Percentiles rank a stretch among this genome's conserved stretches.
Conservation (phyloP, 352 stramenopile genomes). For the Blastocystis sp. region DNA sequence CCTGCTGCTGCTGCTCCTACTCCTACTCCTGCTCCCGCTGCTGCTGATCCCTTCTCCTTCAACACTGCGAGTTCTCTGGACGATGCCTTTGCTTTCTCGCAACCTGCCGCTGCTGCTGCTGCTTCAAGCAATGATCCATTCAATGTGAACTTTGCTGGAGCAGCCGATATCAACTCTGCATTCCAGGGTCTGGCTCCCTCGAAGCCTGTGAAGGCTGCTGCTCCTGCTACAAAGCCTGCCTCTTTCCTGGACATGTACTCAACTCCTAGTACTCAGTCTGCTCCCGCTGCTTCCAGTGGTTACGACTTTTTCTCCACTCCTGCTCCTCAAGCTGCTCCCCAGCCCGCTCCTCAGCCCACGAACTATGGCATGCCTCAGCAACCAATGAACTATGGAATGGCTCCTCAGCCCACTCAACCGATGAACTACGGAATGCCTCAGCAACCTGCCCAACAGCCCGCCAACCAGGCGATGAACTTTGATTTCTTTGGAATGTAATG, state of each 20-base stretch:
- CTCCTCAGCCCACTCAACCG: not conserved
- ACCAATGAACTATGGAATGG: not conserved
- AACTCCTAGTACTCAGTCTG: not conserved
- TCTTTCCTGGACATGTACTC: not conserved
- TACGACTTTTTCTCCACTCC: not conserved
- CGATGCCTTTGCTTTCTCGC: not conserved
- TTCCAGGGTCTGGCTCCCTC: not conserved
- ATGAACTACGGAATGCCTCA: slow-evolving; percentile 39
- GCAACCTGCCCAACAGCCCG: not conserved
- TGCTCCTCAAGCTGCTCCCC: not conserved
- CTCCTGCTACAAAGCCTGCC: not conserved
- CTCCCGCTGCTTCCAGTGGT: not conserved
- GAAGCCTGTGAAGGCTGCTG: not conserved
- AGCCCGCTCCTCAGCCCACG: not conserved
- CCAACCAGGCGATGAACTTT: slow-evolving; percentile 28
- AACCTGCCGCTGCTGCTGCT: not conserved
- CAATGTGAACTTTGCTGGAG: not conserved
- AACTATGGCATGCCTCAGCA: slow-evolving; percentile 32
- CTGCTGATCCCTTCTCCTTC: slow-evolving; percentile 33
- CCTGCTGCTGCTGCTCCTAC: not conserved
- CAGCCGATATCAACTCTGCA: not conserved
- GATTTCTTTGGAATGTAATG: slow-evolving; percentile 62
- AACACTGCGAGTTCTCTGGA: not conserved
- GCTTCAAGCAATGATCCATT: slow-evolving; percentile 33
- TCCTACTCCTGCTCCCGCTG: not conserved